These are phyloP conservation scores for Yarrowia galli DNA, from an alignment of 1,139 yeast species.

Conservation along the genomic window DNA sequence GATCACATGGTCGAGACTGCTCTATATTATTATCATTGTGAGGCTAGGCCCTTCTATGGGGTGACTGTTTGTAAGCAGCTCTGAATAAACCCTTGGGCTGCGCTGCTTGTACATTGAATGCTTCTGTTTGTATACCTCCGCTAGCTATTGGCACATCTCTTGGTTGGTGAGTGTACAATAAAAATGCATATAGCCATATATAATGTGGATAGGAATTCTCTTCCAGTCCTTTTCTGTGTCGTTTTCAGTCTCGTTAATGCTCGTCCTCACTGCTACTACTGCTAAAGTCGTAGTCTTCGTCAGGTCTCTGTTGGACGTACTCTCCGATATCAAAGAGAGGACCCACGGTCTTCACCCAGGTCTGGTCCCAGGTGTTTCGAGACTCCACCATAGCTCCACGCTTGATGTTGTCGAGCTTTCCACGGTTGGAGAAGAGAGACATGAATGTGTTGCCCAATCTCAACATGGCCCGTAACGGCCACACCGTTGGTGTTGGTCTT, in stretches of 20 bases:
- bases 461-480: conserved; percentile 55
- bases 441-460: conserved; percentile 61
- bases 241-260: not conserved
- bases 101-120: no score
- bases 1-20: no score
- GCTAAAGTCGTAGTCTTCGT: conserved; percentile 33
- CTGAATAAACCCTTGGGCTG: no score
- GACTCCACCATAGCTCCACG: conserved; percentile 78
- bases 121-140: no score
- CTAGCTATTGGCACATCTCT: no score
- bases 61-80: no score
- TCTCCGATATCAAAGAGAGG: conserved; percentile 53
- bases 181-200: conserved; percentile 19
- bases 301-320: conserved; percentile 42
- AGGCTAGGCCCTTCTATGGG: no score
- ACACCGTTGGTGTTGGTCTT: conserved; percentile 57
- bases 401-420: conserved; percentile 54
- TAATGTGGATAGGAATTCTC: not conserved
- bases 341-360: conserved; percentile 64
- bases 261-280: conserved; percentile 38
- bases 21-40: no score
- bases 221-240: not conserved
- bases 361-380: conserved; percentile 70
- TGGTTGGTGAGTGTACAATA: not conserved
- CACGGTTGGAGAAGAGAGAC: conserved; percentile 56